Base-by-base conservation (phyloP, 2,329 filamentous ascomycete genomes). In the Monilinia laxa region DNA sequence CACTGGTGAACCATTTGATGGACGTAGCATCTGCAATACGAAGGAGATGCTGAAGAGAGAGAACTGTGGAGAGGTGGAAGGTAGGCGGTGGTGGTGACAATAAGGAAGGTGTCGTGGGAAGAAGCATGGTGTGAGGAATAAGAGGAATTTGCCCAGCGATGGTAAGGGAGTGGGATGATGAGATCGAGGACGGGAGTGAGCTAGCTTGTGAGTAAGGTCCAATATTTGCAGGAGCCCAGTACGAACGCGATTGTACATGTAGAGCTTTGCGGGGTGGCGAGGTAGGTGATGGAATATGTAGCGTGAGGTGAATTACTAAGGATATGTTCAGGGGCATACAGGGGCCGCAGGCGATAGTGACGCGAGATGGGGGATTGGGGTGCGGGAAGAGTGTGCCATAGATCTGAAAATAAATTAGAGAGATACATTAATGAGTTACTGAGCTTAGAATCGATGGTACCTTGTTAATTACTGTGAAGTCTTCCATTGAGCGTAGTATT, bases 151-250 rank as follows among this genome's bases (percentile, higher is more conserved):
- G 95, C 0, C 95, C 95, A 0, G 95, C 93, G 47, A 97, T 83
- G 65, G 87, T 88, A 20, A 94, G 70, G 75, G 53, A 73, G 72
- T 23, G 56, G 68, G 74, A 69, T 38, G 76, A 63, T 3, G 73
- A 71, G 10, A 67, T 42, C 20, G 60, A 52, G 4, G 82, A 74
- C 14, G 81, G 81, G 14, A 86, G 79, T 2, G 84, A 82, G 60
- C 95, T 87, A 4, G 93, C 92, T 79, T 99, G 95, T 66, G 93
- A 97, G 78, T 98, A 98, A 0, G 95, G 95, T 0, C 95, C 95
- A 64, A 99, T 98, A 75, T 98, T 98, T 25, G 95, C 94, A 0
- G 95, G 95, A 0, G 95, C 95, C 95, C 95, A 99, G 81, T 98
- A 98, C 14, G 92, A 96, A 51, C 91, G 83, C 4, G 91, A 93